A percentile compares a stretch with the other conserved stretches of the same genome.
Evolutionary conservation across 352 stramenopile species (phyloP).

Genomic region (Elongisporangium undulatum): DNA sequence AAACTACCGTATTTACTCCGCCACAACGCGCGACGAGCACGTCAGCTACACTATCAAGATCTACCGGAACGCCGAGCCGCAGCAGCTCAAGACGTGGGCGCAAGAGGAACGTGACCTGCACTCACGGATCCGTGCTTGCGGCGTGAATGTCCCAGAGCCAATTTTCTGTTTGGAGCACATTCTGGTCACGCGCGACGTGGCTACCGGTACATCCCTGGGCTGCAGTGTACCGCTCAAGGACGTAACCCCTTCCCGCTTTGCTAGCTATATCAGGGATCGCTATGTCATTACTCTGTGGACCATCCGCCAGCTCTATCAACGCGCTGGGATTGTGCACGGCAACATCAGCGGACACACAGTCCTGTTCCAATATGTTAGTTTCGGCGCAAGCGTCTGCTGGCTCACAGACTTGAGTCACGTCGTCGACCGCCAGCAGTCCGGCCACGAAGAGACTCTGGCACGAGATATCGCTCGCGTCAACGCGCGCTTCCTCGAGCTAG

Average conservation of each 20-base stretch:
- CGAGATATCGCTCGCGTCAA: slow-evolving; percentile 63
- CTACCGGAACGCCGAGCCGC: slow-evolving; percentile 50
- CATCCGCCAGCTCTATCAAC: slow-evolving; percentile 44
- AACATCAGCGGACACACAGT: slow-evolving; percentile 61
- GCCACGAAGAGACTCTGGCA: slow-evolving; percentile 43
- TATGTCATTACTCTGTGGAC: slow-evolving; percentile 39
- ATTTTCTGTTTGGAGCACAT: slow-evolving; percentile 43
- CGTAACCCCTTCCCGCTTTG: neutral
- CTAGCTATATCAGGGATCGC: slow-evolving; percentile 5
- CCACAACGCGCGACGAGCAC: slow-evolving; percentile 19
- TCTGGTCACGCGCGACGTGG: slow-evolving; percentile 48
- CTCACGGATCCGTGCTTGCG: slow-evolving; percentile 18
- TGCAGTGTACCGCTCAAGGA: slow-evolving; percentile 35
- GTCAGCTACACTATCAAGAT: slow-evolving; percentile 41
- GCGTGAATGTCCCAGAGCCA: slow-evolving; percentile 27
- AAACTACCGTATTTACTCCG: slow-evolving; percentile 49
- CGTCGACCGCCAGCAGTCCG: slow-evolving; percentile 53
- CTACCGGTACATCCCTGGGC: slow-evolving; percentile 18
- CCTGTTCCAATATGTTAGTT: too few relatives aligned
- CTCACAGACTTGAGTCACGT: slow-evolving; percentile 87
- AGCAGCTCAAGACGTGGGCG: slow-evolving; percentile 47
- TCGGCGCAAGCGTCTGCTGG: slow-evolving; percentile 45
- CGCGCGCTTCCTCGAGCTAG: slow-evolving; percentile 59
- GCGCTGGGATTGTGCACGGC: slow-evolving; percentile 51
- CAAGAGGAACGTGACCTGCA: slow-evolving; percentile 46